Conservation (phyloP, 2,329 filamentous ascomycete genomes). For the Rhytidhysteron rufulum region DNA sequence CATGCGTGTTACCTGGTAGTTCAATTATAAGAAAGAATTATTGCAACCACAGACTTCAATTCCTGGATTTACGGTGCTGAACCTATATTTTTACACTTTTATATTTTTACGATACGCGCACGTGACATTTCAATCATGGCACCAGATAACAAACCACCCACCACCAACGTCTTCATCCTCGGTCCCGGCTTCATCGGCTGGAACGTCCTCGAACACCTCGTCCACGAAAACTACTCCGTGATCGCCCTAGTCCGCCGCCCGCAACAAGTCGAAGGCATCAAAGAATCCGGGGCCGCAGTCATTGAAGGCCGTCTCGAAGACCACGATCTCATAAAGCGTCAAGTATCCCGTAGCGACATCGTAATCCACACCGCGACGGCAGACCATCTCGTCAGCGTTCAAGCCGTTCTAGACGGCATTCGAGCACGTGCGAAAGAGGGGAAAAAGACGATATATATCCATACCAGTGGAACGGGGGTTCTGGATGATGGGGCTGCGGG, state of each 20-base stretch:
- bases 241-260: conserved; percentile 42
- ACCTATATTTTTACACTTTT: too few species aligned
- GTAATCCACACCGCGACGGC: conserved; percentile 49
- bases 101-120: too few species aligned
- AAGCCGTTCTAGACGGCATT: conserved; percentile 45
- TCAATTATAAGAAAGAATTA: too few species aligned
- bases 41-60: too few species aligned
- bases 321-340: conserved; percentile 35
- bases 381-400: conserved; percentile 44
- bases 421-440: conserved; percentile 34
- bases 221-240: conserved; percentile 40
- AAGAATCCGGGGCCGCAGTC: conserved; percentile 32
- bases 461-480: conserved; percentile 45
- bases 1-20: too few species aligned
- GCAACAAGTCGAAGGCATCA: conserved; percentile 33
- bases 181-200: conserved; percentile 49
- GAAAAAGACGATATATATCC: conserved; percentile 45
- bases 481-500: conserved; percentile 38
- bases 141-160: too few species aligned
- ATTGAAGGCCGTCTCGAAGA: conserved; percentile 43
- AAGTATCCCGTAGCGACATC: conserved; percentile 35
- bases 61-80: too few species aligned
- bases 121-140: too few species aligned
- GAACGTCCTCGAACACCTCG: conserved; percentile 44
- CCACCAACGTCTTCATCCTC: conserved; percentile 39